These are phyloP conservation scores for Trypethelium eluteriae DNA, from an alignment of 495 filamentous ascomycete genomes.

Conservation along the genomic window DNA sequence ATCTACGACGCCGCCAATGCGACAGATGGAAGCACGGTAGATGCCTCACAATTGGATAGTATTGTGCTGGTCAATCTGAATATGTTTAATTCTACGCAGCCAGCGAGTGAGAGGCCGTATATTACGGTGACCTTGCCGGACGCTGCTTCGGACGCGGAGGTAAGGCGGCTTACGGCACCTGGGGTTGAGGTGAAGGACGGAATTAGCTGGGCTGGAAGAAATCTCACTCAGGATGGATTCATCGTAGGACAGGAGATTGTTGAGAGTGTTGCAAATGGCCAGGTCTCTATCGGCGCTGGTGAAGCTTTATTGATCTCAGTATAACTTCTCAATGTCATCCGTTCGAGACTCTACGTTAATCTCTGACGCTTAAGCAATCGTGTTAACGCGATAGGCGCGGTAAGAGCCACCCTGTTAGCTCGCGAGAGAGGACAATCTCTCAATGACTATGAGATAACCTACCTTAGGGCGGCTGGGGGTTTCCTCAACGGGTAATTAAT, in stretches of 20 bases:
- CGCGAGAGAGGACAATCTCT: too few relatives aligned
- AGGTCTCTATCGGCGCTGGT: neutral
- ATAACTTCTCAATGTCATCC: neutral
- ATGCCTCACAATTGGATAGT: neutral
- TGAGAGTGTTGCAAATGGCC: neutral
- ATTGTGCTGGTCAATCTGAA: neutral
- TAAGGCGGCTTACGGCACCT: neutral
- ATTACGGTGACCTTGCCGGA: neutral
- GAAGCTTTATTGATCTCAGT: neutral
- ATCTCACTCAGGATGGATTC: neutral
- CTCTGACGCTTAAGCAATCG: too few relatives aligned
- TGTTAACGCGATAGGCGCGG: too few relatives aligned
- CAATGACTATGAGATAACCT: too few relatives aligned
- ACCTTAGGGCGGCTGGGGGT: too few relatives aligned
- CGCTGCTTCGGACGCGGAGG: neutral
- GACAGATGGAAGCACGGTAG: neutral
- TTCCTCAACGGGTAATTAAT: too few relatives aligned
- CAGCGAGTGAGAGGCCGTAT: neutral
- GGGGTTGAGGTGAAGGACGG: neutral
- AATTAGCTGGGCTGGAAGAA: neutral
- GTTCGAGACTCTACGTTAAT: too few relatives aligned
- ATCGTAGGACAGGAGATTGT: neutral
- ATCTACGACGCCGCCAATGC: constrained; percentile 15
- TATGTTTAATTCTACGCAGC: neutral
- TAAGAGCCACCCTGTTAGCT: too few relatives aligned